Conservation (phyloP, 129 eudicot species). For the Heracleum sosnowskyi region DNA sequence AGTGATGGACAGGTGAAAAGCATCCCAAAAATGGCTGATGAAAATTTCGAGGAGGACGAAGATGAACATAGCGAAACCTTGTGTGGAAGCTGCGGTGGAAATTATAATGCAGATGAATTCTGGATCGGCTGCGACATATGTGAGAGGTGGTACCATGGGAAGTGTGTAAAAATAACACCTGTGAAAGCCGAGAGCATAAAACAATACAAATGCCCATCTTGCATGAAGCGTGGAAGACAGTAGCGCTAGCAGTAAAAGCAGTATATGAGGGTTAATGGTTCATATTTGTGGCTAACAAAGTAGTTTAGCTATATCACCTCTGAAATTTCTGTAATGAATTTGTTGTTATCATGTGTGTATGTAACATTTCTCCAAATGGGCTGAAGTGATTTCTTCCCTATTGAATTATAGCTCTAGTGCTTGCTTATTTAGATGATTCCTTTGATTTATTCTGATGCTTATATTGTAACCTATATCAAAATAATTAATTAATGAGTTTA, state of each 20-base stretch:
- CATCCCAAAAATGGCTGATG: slow-evolving; percentile 59
- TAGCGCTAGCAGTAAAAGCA: slow-evolving; percentile 23
- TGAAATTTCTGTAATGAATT: slow-evolving; percentile 13
- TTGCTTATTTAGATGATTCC: slow-evolving; percentile 16
- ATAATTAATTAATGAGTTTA: background rate
- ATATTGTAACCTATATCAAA: background rate
- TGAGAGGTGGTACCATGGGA: slow-evolving; percentile 92
- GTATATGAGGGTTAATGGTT: slow-evolving; percentile 7
- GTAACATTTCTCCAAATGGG: slow-evolving; percentile 16
- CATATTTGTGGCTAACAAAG: slow-evolving; percentile 32
- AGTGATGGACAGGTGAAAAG: slow-evolving; percentile 75
- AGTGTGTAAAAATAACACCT: slow-evolving; percentile 94
- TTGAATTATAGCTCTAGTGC: slow-evolving; percentile 5
- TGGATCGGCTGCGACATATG: slow-evolving; percentile 97
- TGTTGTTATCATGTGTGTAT: slow-evolving; percentile 16
- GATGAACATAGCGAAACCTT: slow-evolving; percentile 90
- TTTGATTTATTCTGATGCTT: slow-evolving; percentile 7
- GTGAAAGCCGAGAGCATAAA: slow-evolving; percentile 86
- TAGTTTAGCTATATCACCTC: slow-evolving; percentile 29
- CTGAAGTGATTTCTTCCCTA: slow-evolving; percentile 4
- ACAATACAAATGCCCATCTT: slow-evolving; percentile 93
- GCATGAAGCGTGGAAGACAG: slow-evolving; percentile 55
- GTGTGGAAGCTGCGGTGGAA: slow-evolving; percentile 90
- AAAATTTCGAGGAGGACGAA: slow-evolving; percentile 73
- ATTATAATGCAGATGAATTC: slow-evolving; percentile 81